phyloP scores from a whole-genome alignment of 2,329 filamentous ascomycete species.

The Neophaeococcomyces mojaviensis region DNA sequence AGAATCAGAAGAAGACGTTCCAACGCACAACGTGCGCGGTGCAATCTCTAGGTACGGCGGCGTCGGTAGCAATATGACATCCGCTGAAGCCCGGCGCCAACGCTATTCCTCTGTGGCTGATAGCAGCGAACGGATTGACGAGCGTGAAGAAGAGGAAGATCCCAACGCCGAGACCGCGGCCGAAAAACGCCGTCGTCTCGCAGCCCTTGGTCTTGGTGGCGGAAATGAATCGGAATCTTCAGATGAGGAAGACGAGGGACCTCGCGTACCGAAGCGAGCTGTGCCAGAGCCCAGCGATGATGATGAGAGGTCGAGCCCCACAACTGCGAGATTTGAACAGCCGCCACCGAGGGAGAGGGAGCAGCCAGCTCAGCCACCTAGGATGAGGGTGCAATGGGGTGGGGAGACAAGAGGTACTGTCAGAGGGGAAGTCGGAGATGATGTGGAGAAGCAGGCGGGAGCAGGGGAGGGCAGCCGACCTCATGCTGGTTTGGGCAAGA shows the following conservation, averaged over 20 bases:
- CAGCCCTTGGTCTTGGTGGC: slow-evolving; percentile 31
- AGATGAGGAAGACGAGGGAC: slow-evolving; percentile 15
- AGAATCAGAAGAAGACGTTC: slow-evolving; percentile 18
- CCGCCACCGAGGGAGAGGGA: background rate
- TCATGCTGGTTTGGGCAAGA: background rate
- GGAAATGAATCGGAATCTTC: slow-evolving; percentile 20
- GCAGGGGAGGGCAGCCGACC: background rate
- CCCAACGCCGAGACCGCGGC: slow-evolving; percentile 39
- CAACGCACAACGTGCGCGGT: slow-evolving; percentile 31
- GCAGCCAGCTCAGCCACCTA: slow-evolving; percentile 24
- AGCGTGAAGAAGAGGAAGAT: slow-evolving; percentile 21
- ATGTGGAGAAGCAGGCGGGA: slow-evolving; percentile 5
- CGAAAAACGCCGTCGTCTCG: slow-evolving; percentile 40
- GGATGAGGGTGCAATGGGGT: slow-evolving; percentile 32
- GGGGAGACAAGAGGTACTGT: slow-evolving; percentile 26
- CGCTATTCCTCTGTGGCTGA: slow-evolving; percentile 26
- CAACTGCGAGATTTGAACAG: background rate
- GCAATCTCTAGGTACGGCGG: slow-evolving; percentile 33
- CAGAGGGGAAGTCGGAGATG: slow-evolving; percentile 24
- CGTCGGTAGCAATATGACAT: slow-evolving; percentile 25
- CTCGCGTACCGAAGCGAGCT: slow-evolving; percentile 15
- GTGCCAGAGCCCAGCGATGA: slow-evolving; percentile 17
- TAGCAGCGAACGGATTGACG: slow-evolving; percentile 10
- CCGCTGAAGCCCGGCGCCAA: slow-evolving; percentile 34
- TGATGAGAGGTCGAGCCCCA: background rate